These are phyloP conservation scores for Paramyrothecium sp. DNA, from an alignment of 2,329 filamentous ascomycete genomes.

Conservation along the genomic window DNA sequence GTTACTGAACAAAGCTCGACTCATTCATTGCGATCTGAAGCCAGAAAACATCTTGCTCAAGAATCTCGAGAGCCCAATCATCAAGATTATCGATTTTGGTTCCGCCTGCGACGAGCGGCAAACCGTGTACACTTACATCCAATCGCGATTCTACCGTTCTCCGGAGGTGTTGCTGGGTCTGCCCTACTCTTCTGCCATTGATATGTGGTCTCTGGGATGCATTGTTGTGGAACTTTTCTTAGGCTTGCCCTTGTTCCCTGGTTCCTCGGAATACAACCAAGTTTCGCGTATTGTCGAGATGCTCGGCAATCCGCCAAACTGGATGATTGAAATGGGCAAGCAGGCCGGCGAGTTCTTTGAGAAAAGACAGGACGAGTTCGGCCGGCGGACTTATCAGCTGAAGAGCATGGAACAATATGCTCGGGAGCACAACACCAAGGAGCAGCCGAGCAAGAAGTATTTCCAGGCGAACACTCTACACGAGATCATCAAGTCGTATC, in stretches of 20 bases:
- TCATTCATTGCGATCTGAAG: slow-evolving; percentile 98
- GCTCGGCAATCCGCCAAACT: slow-evolving; percentile 92
- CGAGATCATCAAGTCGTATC: slow-evolving; percentile 96
- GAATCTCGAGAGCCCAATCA: slow-evolving; percentile 97
- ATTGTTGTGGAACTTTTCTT: slow-evolving; percentile 98
- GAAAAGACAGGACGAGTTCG: slow-evolving; percentile 87
- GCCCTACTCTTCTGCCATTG: slow-evolving; percentile 96
- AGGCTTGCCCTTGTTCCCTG: slow-evolving; percentile 89
- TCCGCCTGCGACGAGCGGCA: slow-evolving; percentile 98
- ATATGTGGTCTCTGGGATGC: slow-evolving; percentile 99
- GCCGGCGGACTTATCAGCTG: slow-evolving; percentile 82
- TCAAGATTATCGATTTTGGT: slow-evolving; percentile 99
- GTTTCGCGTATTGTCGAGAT: slow-evolving; percentile 97
- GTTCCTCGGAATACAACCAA: slow-evolving; percentile 98
- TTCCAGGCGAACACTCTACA: slow-evolving; percentile 92
- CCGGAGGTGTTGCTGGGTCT: slow-evolving; percentile 94
- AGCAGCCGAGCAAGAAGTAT: slow-evolving; percentile 99
- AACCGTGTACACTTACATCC: slow-evolving; percentile 98
- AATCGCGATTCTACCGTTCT: slow-evolving; percentile 96
- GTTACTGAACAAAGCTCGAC: slow-evolving; percentile 88
- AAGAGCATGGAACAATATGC: slow-evolving; percentile 99
- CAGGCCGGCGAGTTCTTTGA: slow-evolving; percentile 98
- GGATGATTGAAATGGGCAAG: slow-evolving; percentile 99
- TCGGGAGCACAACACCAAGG: slow-evolving; percentile 90
- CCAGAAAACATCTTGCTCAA: slow-evolving; percentile 97